Evolutionary conservation across 2,329 filamentous ascomycete genomes (phyloP).

Genomic region (Nemania sp.): DNA sequence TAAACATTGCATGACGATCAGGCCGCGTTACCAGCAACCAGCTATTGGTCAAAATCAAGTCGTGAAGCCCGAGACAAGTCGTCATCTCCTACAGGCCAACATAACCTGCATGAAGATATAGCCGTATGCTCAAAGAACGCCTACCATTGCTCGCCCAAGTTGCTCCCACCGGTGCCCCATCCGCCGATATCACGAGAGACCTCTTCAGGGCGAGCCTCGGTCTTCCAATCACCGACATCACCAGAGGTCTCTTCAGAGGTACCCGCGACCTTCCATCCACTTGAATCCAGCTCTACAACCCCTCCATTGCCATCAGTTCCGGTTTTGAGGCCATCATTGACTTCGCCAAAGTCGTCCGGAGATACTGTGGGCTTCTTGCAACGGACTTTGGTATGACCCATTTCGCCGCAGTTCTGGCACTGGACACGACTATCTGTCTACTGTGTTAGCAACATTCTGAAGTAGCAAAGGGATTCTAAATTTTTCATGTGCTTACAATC

Average conservation of each 20-base stretch:
- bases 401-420: slow-evolving; percentile 60
- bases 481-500: slow-evolving; percentile 48
- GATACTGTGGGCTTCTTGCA: slow-evolving; percentile 39
- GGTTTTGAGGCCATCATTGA: neutral
- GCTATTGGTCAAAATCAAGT: slow-evolving; percentile 6
- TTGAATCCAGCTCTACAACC: neutral
- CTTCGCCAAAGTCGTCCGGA: slow-evolving; percentile 17
- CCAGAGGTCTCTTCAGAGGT: neutral
- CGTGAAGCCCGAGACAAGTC: neutral
- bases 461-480: neutral
- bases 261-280: slow-evolving; percentile 14
- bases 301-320: slow-evolving; percentile 9
- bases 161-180: too few species aligned
- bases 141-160: too few species aligned
- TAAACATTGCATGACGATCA: slow-evolving; percentile 2
- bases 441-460: slow-evolving; percentile 28
- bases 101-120: too few species aligned
- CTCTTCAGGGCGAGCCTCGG: too few species aligned
- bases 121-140: neutral
- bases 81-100: neutral
- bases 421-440: slow-evolving; percentile 54
- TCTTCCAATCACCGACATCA: neutral
- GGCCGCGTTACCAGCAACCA: slow-evolving; percentile 8
- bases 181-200: too few species aligned
- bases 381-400: slow-evolving; percentile 47